These are phyloP conservation scores for Taxawa tesnikishii DNA, from an alignment of 2,329 filamentous ascomycete species.

Conservation along the genomic window DNA sequence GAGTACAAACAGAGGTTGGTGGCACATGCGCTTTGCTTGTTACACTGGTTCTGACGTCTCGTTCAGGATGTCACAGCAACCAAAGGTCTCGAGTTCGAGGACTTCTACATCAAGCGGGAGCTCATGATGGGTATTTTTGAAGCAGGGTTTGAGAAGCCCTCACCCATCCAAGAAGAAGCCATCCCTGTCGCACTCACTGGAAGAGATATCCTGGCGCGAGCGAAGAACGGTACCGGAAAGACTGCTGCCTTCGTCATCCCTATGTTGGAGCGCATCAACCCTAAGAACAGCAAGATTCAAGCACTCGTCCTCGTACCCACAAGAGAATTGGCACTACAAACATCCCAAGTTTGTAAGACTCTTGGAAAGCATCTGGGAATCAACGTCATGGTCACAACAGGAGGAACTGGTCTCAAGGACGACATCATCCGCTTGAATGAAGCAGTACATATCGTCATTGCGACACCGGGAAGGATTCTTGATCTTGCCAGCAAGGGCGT, in stretches of 20 bases:
- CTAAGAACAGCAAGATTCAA: constrained; percentile 92
- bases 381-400: constrained; percentile 99
- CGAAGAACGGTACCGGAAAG: constrained; percentile 98
- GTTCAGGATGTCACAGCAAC: constrained; percentile 89
- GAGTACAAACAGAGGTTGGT: constrained; percentile 68
- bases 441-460: constrained; percentile 92
- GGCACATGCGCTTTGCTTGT: neutral
- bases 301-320: constrained; percentile 93
- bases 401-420: constrained; percentile 87
- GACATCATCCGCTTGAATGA: constrained; percentile 94
- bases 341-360: constrained; percentile 97
- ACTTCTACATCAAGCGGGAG: constrained; percentile 89
- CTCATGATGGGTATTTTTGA: constrained; percentile 99
- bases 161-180: constrained; percentile 97
- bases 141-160: constrained; percentile 96
- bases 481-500: constrained; percentile 95
- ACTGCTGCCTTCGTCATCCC: constrained; percentile 97
- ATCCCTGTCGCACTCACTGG: constrained; percentile 94
- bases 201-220: constrained; percentile 86
- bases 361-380: constrained; percentile 92
- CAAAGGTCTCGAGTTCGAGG: constrained; percentile 94
- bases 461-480: constrained; percentile 89
- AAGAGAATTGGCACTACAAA: constrained; percentile 92
- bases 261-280: constrained; percentile 88
- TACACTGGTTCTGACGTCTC: constrained; percentile 4